Conservation (phyloP, 805 yeast genomes). For the Jamesozyma jinghongensis region DNA sequence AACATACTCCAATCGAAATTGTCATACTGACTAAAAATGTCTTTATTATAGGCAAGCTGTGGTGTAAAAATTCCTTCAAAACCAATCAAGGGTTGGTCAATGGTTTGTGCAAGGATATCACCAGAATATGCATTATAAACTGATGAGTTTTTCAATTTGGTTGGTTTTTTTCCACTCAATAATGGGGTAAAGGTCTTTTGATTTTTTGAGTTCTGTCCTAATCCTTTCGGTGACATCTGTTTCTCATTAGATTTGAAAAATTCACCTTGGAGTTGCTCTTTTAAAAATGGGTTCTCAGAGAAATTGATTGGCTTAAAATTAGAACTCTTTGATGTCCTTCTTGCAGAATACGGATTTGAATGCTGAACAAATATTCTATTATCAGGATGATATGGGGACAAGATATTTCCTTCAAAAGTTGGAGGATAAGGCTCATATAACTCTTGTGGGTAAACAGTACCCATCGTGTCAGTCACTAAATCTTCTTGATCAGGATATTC, state of each 20-base stretch:
- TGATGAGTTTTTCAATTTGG: neutral
- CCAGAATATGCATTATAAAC: conserved; percentile 4
- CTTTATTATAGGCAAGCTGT: conserved; percentile 2
- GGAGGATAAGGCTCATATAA: neutral
- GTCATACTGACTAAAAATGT: conserved; percentile 3
- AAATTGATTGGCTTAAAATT: neutral
- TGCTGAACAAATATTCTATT: neutral
- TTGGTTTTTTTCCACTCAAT: conserved; percentile 2
- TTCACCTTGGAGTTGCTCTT: neutral
- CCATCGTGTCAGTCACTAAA: neutral
- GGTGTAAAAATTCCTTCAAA: conserved; percentile 9
- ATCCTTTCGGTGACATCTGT: neutral
- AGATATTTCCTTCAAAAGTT: neutral
- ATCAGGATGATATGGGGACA: neutral
- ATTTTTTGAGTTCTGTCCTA: neutral
- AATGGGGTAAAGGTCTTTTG: neutral
- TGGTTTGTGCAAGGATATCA: conserved; percentile 8
- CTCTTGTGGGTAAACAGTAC: neutral
- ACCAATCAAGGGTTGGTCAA: conserved; percentile 7
- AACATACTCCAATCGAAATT: conserved; percentile 5
- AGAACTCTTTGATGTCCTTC: neutral
- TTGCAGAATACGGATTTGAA: neutral
- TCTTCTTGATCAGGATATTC: conserved; percentile 25
- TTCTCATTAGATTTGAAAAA: neutral
- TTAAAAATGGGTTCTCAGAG: neutral